Evolutionary conservation across 2,329 filamentous ascomycete species (phyloP).

Genomic region (Cladophialophora exuberans): DNA sequence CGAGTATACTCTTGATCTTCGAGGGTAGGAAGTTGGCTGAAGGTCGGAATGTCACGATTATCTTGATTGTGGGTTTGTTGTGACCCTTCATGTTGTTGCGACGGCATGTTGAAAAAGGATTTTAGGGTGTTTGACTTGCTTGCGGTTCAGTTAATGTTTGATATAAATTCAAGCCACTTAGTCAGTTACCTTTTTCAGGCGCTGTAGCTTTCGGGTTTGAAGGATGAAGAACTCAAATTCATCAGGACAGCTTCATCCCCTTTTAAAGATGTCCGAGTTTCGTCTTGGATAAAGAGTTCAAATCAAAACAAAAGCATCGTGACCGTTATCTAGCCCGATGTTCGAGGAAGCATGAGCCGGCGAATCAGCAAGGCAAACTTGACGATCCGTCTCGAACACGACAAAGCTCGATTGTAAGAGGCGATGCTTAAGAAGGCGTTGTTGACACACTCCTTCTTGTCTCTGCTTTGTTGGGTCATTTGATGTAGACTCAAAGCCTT

Average conservation of each 20-base stretch:
- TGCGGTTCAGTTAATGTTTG: background rate
- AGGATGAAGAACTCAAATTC: constrained; percentile 4
- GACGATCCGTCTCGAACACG: no score
- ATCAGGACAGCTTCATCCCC: background rate
- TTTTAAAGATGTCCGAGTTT: background rate
- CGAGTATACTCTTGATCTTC: no score
- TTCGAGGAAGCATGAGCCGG: background rate
- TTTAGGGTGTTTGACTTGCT: background rate
- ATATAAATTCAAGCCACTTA: background rate
- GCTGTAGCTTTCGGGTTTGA: constrained; percentile 7
- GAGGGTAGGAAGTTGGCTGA: background rate
- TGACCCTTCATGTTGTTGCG: constrained; percentile 14
- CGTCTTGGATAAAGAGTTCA: background rate
- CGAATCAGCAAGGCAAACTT: no score
- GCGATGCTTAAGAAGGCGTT: no score
- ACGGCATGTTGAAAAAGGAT: constrained; percentile 2
- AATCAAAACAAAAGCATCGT: no score
- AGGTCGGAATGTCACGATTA: constrained; percentile 3
- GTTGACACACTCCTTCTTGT: no score
- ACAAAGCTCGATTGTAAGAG: no score
- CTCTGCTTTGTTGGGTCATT: no score
- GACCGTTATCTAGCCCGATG: no score
- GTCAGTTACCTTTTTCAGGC: background rate
- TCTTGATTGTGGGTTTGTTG: constrained; percentile 2
- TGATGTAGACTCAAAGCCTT: no score